Evolutionary conservation across 164 flowering plant genomes (phyloP).

Genomic region (Vitis amurensis): DNA sequence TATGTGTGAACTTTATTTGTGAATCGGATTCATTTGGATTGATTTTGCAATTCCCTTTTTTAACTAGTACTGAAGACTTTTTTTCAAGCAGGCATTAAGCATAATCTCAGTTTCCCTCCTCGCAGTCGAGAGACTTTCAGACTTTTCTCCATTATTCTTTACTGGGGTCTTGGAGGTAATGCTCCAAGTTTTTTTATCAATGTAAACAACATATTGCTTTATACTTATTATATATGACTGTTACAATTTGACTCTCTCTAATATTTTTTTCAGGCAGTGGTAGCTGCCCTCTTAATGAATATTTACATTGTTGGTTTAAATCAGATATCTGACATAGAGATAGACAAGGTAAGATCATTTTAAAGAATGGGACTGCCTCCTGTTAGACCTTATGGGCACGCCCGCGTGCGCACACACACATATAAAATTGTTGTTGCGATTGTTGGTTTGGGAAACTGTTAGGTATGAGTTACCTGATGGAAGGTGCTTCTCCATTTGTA

Average conservation of each 20-base stretch:
- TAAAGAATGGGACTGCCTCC: background rate
- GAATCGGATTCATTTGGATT: background rate
- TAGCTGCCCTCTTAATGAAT: conserved; percentile 91
- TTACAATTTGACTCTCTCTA: background rate
- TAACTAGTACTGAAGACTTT: conserved; percentile 2
- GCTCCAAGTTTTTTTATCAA: conserved; percentile 10
- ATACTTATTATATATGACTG: background rate
- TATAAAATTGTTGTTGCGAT: no score
- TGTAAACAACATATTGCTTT: background rate
- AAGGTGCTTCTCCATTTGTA: no score
- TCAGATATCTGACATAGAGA: conserved; percentile 86
- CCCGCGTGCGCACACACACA: no score
- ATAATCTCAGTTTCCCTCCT: conserved; percentile 92
- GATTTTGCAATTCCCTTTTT: background rate
- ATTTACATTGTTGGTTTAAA: conserved; percentile 91
- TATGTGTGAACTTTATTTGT: conserved; percentile 2
- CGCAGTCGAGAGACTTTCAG: conserved; percentile 75
- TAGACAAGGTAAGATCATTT: conserved; percentile 75
- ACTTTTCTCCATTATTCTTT: conserved; percentile 75
- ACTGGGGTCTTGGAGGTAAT: conserved; percentile 73
- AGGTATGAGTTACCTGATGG: background rate
- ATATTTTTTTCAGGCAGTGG: conserved; percentile 69
- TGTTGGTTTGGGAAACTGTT: no score
- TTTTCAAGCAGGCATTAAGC: conserved; percentile 74
- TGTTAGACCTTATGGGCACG: background rate